Base-by-base conservation (phyloP, 2,329 filamentous ascomycete genomes). In the Fusarium pininemorale region DNA sequence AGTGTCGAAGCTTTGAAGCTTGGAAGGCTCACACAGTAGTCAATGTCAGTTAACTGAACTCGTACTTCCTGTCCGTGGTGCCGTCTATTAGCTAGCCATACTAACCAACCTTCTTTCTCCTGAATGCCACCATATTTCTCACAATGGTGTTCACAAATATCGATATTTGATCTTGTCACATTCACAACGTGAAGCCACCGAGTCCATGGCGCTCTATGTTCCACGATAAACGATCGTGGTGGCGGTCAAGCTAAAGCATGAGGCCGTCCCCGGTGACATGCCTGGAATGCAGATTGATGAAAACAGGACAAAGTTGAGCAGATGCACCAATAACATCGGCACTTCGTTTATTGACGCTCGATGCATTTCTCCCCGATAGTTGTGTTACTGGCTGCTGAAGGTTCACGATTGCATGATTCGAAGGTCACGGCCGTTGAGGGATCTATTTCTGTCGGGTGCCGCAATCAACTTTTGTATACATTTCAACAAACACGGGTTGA, bases 261-360 rank as follows among this genome's bases (percentile, higher is more conserved):
- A 61, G 45, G 32, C 35, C 30, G 22, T 39, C 47, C 39, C 30
- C 15, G 39, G 45, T 48, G 68, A 66, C 67, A 56, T 53, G 38
- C 57, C 30, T 71, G 68, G 69, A 72, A 72, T 72, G 68, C 20
- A 44, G 22, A 44, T 48, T 11, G 37, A 72, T 48, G 63, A 42
- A 58, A 72, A 48, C 42, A 68, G 63, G 7, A 50, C 11, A 53
- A 10, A 60, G 11, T 35, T 22, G 16, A n/a, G 24, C 6, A 38
- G 26, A 30, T n/a, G 39, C 22, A 37, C 44, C 44, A 62, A 67
- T 41, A 22, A 28, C 13, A 32, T 20, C 13, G 13, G n/a, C 14
- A 50, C 1, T 20, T 64, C 32, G 63, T 28, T 58, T 48, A 71
- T 58, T 58, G 42, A 24, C 44, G 28, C 45, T 56, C 24, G 9